Base-by-base conservation (phyloP, 495 filamentous ascomycete species). In the Beverwykella pulmonaria region DNA sequence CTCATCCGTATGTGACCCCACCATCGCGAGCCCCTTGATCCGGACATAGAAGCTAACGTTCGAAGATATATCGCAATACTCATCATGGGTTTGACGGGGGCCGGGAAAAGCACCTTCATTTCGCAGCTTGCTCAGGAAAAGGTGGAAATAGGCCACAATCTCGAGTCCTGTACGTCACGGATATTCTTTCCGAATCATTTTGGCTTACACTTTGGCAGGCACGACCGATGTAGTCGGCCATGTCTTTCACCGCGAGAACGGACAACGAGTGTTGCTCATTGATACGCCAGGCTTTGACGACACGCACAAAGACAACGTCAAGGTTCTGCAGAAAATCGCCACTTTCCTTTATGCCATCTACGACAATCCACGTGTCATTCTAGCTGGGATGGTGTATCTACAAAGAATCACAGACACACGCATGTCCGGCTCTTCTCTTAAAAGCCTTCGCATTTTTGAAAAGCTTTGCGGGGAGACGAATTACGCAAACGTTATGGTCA, bases 101-200 rank as follows among this genome's bases (percentile, higher is more conserved):
- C 69, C 1, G 79, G 79, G 26, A 81, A 81, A 68, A 79, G 73
- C 30, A 72, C 70, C 25, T 78, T 80, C 46, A 71, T 81, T 50
- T 69, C 75, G 15, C 66, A 63, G 9, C 50, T 78, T 23, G 71
- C 71, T 0, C 69, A 67, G 15, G 62, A 59, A 15, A 63, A 63
- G 47, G 55, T 76, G 14, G 71, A 73, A 15, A 71, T 76, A 36
- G 76, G 77, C 0, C 55, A 67, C 29, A 5, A 2, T 2, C 46
- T 67, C 26, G 19, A 53, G 12, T 67, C 63, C 20, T 67, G 63
- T 67, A 61, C 10, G 44, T 59, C 4, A n/a, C 27, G n/a, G 14
- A 26, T 49, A 5, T 41, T 6, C 1, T 54, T 17, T 55, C 6
- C 20, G n/a, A 25, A 5, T 27, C n/a, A 23, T 10, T 29, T 4